phyloP scores from a whole-genome alignment of 192 early-diverging fungal genomes.

The Backusella morwellensis region DNA sequence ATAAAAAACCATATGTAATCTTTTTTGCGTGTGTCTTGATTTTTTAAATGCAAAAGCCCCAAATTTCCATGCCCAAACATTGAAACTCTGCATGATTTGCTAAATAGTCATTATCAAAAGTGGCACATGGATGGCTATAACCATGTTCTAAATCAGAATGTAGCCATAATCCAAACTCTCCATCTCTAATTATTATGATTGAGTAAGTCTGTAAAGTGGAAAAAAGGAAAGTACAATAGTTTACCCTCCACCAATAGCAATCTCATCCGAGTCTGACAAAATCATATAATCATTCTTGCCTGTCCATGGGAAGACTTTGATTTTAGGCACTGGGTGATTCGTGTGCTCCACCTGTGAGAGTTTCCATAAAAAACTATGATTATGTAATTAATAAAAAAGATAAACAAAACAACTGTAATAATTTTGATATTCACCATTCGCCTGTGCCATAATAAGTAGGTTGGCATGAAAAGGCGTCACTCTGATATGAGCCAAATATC shows the following conservation, averaged over 20 bases:
- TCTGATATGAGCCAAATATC: slow-evolving; percentile 80
- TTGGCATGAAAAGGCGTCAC: slow-evolving; percentile 59
- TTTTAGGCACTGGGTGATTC: slow-evolving; percentile 11
- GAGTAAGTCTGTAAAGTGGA: background rate
- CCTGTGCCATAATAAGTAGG: slow-evolving; percentile 80
- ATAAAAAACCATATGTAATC: background rate
- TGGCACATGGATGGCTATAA: slow-evolving; percentile 64
- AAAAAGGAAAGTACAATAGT: background rate
- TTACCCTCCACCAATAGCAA: slow-evolving; percentile 77
- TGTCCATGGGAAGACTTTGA: slow-evolving; percentile 66
- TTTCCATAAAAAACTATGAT: slow-evolving; percentile 73
- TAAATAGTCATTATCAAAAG: slow-evolving; percentile 70
- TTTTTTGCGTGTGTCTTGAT: background rate
- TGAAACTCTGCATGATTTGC: slow-evolving; percentile 27
- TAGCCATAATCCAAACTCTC: slow-evolving; percentile 78
- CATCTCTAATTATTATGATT: slow-evolving; percentile 43
- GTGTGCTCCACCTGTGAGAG: slow-evolving; percentile 37
- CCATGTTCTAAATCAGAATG: slow-evolving; percentile 72
- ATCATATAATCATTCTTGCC: slow-evolving; percentile 83
- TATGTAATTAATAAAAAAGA: background rate
- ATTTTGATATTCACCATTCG: slow-evolving; percentile 58
- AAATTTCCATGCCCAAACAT: slow-evolving; percentile 38
- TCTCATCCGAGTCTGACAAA: slow-evolving; percentile 66
- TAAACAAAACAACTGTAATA: background rate
- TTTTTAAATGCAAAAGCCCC: slow-evolving; percentile 32